These are phyloP conservation scores for Colletotrichum limetticola DNA, from an alignment of 2,329 filamentous ascomycete genomes.

Conservation along the genomic window DNA sequence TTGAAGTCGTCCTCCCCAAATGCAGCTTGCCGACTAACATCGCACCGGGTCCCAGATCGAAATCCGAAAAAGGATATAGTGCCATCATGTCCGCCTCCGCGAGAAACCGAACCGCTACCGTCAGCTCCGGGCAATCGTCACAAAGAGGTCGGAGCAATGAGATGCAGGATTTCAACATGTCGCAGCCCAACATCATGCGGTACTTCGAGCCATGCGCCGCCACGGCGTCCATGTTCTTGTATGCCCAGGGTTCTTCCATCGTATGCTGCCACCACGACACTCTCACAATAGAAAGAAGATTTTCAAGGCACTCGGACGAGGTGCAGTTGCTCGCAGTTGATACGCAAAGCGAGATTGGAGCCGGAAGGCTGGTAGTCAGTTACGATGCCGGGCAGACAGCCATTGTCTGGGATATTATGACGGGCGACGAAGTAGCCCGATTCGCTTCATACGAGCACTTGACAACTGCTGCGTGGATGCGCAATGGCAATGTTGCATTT, in stretches of 20 bases:
- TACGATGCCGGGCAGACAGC: slow-evolving; percentile 92
- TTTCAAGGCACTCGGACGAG: slow-evolving; percentile 84
- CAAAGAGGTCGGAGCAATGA: slow-evolving; percentile 55
- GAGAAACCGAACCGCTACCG: slow-evolving; percentile 69
- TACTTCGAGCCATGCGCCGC: slow-evolving; percentile 90
- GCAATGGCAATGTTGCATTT: slow-evolving; percentile 95
- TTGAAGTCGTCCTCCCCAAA: slow-evolving; percentile 36
- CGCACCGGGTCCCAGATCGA: slow-evolving; percentile 35
- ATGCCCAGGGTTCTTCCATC: slow-evolving; percentile 83
- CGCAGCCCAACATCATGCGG: slow-evolving; percentile 58
- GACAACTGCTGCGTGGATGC: slow-evolving; percentile 91
- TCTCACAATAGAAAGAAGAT: slow-evolving; percentile 86
- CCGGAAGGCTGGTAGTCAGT: slow-evolving; percentile 88
- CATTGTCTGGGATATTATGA: slow-evolving; percentile 96
- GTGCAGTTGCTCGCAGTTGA: slow-evolving; percentile 88
- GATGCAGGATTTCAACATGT: slow-evolving; percentile 65
- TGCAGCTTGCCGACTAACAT: slow-evolving; percentile 42
- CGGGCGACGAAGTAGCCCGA: slow-evolving; percentile 88
- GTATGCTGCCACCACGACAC: slow-evolving; percentile 94
- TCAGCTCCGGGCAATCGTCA: slow-evolving; percentile 66
- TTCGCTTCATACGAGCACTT: slow-evolving; percentile 93
- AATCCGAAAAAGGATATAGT: slow-evolving; percentile 47
- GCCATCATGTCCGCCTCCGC: slow-evolving; percentile 68
- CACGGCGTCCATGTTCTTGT: slow-evolving; percentile 90
- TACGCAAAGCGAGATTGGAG: slow-evolving; percentile 87